phyloP scores from a whole-genome alignment of 805 yeast genomes.

The Grigorovia transvaalensis region DNA sequence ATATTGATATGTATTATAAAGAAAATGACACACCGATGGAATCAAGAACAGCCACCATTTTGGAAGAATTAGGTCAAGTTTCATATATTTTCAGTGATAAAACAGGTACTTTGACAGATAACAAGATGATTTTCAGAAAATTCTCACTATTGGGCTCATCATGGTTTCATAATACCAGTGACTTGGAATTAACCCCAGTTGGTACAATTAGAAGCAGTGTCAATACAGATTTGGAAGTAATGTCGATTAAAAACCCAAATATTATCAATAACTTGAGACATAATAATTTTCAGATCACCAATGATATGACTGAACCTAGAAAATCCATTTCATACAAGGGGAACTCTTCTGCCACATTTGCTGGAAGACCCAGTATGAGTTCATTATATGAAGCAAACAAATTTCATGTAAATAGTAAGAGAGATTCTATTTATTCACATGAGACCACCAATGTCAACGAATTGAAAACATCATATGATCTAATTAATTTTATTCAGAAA shows the following conservation, averaged over 20 bases:
- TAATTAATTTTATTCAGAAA: conserved; percentile 58
- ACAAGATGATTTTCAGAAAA: conserved; percentile 84
- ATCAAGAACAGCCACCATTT: conserved; percentile 87
- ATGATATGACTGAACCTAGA: conserved; percentile 8
- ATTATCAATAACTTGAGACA: conserved; percentile 7
- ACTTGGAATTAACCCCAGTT: not conserved
- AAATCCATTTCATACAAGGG: conserved; percentile 35
- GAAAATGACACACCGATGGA: conserved; percentile 85
- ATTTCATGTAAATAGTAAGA: not conserved
- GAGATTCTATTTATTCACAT: not conserved
- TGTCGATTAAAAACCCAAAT: conserved; percentile 16
- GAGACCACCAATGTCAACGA: conserved; percentile 14
- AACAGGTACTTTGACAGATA: conserved; percentile 95
- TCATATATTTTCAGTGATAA: conserved; percentile 91
- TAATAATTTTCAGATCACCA: not conserved
- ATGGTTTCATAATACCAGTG: conserved; percentile 73
- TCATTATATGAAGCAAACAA: conserved; percentile 22
- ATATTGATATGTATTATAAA: conserved; percentile 86
- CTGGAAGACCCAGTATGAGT: conserved; percentile 53
- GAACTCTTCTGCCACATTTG: conserved; percentile 31
- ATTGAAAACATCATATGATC: conserved; percentile 48
- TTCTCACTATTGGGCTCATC: conserved; percentile 79
- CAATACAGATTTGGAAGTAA: conserved; percentile 12
- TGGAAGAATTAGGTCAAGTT: conserved; percentile 96
- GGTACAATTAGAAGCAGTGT: not conserved